Evolutionary conservation across 768 basidiomycete species (phyloP).

Genomic region (Lactifluus echinatus): DNA sequence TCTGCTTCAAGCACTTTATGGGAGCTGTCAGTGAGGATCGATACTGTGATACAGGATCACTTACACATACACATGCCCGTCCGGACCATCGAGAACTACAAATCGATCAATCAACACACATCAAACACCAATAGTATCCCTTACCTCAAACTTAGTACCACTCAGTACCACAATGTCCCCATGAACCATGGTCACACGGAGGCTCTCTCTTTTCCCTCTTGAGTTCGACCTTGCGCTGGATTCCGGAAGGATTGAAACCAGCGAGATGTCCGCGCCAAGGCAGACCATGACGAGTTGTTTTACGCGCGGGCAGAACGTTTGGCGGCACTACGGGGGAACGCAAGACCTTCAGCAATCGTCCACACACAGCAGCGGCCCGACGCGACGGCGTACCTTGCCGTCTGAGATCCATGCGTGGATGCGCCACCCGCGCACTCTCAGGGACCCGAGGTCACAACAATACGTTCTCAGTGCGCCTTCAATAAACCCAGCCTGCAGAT

Average conservation of each 20-base stretch:
- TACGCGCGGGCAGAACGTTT: slow-evolving; percentile 1
- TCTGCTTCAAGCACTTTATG: slow-evolving; percentile 14
- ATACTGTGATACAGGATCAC: neutral
- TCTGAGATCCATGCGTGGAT: slow-evolving; percentile 14
- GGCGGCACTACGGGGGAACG: neutral
- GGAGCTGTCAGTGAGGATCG: neutral
- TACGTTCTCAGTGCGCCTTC: slow-evolving; percentile 5
- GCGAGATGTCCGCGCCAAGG: slow-evolving; percentile 15
- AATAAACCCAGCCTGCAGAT: neutral
- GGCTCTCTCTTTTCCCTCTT: slow-evolving; percentile 6
- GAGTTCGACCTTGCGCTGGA: neutral
- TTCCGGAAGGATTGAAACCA: neutral
- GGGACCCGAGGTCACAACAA: neutral
- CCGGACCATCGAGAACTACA: slow-evolving; percentile 8
- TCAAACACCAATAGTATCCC: neutral
- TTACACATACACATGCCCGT: slow-evolving; percentile 18
- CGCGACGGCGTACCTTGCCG: slow-evolving; percentile 12
- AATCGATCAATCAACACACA: neutral
- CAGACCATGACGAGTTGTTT: slow-evolving; percentile 11
- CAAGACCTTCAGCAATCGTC: neutral
- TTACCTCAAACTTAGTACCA: slow-evolving; percentile 8
- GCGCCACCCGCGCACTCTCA: neutral
- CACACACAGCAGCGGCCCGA: neutral
- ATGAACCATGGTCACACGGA: slow-evolving; percentile 19
- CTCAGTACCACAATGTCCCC: slow-evolving; percentile 15